These are phyloP conservation scores for Colletotrichum sp. DNA, from an alignment of 2,329 filamentous ascomycete genomes.

Conservation along the genomic window DNA sequence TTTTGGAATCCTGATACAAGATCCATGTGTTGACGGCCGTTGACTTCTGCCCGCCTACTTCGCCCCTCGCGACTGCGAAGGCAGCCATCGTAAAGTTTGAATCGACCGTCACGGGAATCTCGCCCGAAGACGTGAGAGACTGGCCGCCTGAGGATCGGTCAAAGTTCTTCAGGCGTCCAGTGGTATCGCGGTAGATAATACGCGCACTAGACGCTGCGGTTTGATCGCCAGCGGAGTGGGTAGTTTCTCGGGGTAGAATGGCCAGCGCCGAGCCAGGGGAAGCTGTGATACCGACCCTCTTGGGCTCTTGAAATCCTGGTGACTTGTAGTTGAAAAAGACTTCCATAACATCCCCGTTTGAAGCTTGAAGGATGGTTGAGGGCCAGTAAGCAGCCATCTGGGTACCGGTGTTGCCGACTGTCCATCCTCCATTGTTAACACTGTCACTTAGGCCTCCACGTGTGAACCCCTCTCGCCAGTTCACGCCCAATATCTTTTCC, in stretches of 20 bases:
- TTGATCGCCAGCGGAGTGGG: neutral
- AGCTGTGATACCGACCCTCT: neutral
- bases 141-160: conserved; percentile 9
- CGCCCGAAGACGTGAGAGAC: neutral
- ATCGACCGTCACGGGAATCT: conserved; percentile 13
- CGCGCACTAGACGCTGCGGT: neutral
- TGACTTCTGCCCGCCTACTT: neutral
- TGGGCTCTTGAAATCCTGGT: neutral
- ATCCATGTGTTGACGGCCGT: conserved; percentile 25
- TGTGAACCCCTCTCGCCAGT: conserved; percentile 8
- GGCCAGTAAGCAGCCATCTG: conserved; percentile 15
- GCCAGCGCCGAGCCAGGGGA: conserved; percentile 2
- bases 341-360: neutral
- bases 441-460: neutral
- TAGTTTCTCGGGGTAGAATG: neutral
- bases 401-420: neutral
- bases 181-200: conserved; percentile 6
- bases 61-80: conserved; percentile 19
- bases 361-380: neutral
- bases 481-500: neutral
- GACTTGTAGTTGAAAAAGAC: neutral
- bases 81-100: conserved; percentile 24
- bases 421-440: neutral
- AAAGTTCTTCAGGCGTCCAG: neutral
- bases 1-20: conserved; percentile 26